Conservation (phyloP, 23 red algal genomes). For the Gracilaria vermiculophylla region DNA sequence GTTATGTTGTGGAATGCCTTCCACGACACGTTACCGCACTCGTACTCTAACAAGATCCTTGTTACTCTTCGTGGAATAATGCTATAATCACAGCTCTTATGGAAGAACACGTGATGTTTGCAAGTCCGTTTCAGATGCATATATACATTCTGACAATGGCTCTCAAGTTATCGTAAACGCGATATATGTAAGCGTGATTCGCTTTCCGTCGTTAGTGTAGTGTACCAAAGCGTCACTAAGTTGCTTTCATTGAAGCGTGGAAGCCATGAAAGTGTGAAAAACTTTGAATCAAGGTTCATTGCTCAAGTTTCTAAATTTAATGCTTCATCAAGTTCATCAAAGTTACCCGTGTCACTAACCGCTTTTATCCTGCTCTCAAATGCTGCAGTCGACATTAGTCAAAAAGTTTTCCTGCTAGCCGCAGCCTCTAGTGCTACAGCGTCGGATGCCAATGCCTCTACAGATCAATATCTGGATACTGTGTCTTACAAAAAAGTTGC, state of each 20-base stretch:
- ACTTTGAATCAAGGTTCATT: conserved; percentile 10
- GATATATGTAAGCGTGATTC: background rate
- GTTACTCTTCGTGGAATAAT: background rate
- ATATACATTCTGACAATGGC: background rate
- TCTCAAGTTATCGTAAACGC: background rate
- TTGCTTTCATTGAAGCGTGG: background rate
- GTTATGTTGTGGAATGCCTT: background rate
- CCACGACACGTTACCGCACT: background rate
- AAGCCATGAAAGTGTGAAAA: background rate
- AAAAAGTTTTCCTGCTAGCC: too few relatives aligned
- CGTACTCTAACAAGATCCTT: background rate
- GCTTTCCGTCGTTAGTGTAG: background rate
- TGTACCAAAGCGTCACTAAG: background rate
- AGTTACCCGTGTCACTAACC: background rate
- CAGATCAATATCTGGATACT: background rate
- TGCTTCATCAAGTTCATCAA: background rate
- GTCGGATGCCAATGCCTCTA: background rate
- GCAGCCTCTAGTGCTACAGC: too few relatives aligned
- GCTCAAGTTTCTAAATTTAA: conserved; percentile 25
- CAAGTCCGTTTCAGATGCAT: background rate
- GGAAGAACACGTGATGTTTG: background rate
- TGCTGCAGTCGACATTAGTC: too few relatives aligned
- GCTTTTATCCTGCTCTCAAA: background rate
- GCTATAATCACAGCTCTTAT: background rate
- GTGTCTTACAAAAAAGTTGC: background rate